phyloP scores from a whole-genome alignment of 2,329 filamentous ascomycete genomes.

The Talaromyces funiculosus region DNA sequence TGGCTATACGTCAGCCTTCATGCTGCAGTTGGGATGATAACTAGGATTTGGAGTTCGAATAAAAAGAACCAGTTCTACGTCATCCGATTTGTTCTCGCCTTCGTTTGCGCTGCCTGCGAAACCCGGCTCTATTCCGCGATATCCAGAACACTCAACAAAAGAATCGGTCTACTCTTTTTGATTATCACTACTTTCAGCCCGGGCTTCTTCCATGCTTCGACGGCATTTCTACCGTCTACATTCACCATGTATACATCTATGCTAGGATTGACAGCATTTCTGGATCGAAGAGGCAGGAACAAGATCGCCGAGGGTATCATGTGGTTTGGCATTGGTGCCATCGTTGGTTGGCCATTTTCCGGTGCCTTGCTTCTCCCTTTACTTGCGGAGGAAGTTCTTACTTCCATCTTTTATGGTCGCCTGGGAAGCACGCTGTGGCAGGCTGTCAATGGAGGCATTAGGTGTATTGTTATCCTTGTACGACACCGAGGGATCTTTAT shows the following conservation, averaged over 20 bases:
- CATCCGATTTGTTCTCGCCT: slow-evolving; percentile 68
- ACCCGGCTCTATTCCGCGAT: slow-evolving; percentile 74
- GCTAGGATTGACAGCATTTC: slow-evolving; percentile 79
- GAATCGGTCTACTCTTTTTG: slow-evolving; percentile 80
- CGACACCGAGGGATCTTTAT: slow-evolving; percentile 26
- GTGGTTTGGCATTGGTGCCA: slow-evolving; percentile 80
- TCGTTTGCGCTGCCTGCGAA: slow-evolving; percentile 74
- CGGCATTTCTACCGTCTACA: slow-evolving; percentile 82
- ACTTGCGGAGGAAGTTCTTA: slow-evolving; percentile 66
- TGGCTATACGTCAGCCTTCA: slow-evolving; percentile 87
- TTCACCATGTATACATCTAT: slow-evolving; percentile 95
- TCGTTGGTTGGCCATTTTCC: slow-evolving; percentile 93
- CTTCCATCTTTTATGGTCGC: slow-evolving; percentile 50
- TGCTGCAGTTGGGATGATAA: slow-evolving; percentile 63
- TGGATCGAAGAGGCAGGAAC: slow-evolving; percentile 77
- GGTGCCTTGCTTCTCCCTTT: slow-evolving; percentile 76
- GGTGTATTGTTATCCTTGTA: slow-evolving; percentile 65
- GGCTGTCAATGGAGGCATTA: slow-evolving; percentile 61
- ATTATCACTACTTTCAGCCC: slow-evolving; percentile 71
- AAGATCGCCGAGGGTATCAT: slow-evolving; percentile 78
- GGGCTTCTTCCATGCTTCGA: slow-evolving; percentile 88
- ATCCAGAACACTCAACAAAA: slow-evolving; percentile 68
- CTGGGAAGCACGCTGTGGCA: slow-evolving; percentile 56
- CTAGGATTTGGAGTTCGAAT: slow-evolving; percentile 48
- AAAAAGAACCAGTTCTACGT: slow-evolving; percentile 74